phyloP scores from a whole-genome alignment of 2,329 filamentous ascomycete genomes.

The Fusarium acutatum region DNA sequence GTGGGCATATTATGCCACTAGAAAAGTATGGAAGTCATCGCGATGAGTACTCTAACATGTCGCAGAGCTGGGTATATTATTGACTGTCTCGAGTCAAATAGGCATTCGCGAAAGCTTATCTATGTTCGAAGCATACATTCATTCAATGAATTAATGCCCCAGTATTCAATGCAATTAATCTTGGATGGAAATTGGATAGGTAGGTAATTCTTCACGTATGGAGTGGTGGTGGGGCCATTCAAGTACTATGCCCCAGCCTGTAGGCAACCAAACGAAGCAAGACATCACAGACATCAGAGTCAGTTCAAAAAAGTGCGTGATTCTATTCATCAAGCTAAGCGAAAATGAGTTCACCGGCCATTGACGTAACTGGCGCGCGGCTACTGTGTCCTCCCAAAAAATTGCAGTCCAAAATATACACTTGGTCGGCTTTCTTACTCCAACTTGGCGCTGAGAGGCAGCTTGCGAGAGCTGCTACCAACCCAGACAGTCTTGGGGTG shows the following conservation, averaged over 20 bases:
- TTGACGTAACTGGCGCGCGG: constrained; percentile 5
- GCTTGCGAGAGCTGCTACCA: constrained; percentile 63
- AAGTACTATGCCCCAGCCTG: background rate
- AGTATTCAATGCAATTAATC: fast-evolving
- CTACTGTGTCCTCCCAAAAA: background rate
- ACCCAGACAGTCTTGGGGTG: constrained; percentile 63
- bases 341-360: constrained; percentile 9
- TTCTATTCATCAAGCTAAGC: background rate
- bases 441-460: constrained; percentile 52
- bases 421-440: background rate
- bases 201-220: background rate
- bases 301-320: background rate
- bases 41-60: too few relatives aligned
- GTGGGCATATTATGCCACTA: background rate
- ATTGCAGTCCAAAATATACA: background rate
- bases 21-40: background rate
- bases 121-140: background rate
- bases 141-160: fast-evolving
- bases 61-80: background rate
- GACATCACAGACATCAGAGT: background rate
- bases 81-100: background rate
- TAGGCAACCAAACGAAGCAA: background rate
- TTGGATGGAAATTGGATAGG: too few relatives aligned
- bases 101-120: background rate
- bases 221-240: background rate